Evolutionary conservation across 495 filamentous ascomycete species (phyloP).

Genomic region (Xylaria longipes): DNA sequence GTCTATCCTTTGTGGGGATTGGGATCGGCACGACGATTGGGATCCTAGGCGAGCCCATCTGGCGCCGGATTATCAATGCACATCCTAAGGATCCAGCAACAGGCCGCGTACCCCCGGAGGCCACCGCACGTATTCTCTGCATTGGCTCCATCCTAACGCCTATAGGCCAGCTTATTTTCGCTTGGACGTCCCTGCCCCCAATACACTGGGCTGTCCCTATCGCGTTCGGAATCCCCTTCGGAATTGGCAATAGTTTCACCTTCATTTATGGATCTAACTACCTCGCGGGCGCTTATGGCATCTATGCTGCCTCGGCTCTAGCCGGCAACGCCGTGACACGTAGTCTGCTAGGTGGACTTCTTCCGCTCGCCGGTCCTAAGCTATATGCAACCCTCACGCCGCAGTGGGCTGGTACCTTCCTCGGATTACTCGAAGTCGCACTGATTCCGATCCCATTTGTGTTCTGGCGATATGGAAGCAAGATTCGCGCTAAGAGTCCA

Average conservation of each 20-base stretch:
- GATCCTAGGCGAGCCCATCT: slow-evolving; percentile 71
- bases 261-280: slow-evolving; percentile 86
- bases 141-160: slow-evolving; percentile 72
- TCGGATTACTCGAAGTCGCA: slow-evolving; percentile 71
- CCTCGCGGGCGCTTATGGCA: slow-evolving; percentile 76
- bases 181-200: slow-evolving; percentile 78
- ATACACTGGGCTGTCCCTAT: slow-evolving; percentile 81
- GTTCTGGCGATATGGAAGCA: slow-evolving; percentile 74
- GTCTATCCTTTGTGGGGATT: slow-evolving; percentile 83
- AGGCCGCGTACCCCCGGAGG: slow-evolving; percentile 71
- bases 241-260: slow-evolving; percentile 73
- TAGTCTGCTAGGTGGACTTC: slow-evolving; percentile 68
- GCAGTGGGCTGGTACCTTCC: slow-evolving; percentile 78
- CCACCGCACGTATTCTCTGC: slow-evolving; percentile 73
- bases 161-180: slow-evolving; percentile 77
- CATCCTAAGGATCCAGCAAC: slow-evolving; percentile 73
- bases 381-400: slow-evolving; percentile 76
- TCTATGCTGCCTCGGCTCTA: slow-evolving; percentile 77
- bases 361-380: slow-evolving; percentile 74
- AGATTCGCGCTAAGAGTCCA: slow-evolving; percentile 68
- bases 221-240: slow-evolving; percentile 79
- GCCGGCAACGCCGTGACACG: slow-evolving; percentile 78
- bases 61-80: slow-evolving; percentile 73
- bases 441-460: slow-evolving; percentile 80
- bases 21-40: slow-evolving; percentile 74